Conservation (phyloP, 768 basidiomycete species). For the Lentinula detonsa region DNA sequence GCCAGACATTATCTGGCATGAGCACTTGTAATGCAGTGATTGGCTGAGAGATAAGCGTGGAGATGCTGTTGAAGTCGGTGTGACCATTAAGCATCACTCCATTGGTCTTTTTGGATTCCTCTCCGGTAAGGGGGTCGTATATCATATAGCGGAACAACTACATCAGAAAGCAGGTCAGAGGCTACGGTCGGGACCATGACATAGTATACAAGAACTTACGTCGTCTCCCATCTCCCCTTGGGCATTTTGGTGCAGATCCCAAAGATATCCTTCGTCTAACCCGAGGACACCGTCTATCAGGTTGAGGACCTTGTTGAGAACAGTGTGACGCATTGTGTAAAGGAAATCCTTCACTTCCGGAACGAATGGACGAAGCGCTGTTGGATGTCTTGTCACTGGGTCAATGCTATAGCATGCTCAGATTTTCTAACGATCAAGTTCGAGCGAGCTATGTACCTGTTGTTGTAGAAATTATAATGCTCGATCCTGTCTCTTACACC, state of each 20-base stretch:
- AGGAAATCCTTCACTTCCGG: slow-evolving; percentile 25
- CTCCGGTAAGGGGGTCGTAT: slow-evolving; percentile 24
- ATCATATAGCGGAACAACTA: slow-evolving; percentile 23
- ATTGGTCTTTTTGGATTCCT: slow-evolving; percentile 24
- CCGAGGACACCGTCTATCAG: slow-evolving; percentile 26
- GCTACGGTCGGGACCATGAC: not conserved
- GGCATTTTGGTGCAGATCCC: slow-evolving; percentile 21
- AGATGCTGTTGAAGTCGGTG: slow-evolving; percentile 27
- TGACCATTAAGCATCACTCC: slow-evolving; percentile 30
- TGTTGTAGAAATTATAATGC: slow-evolving; percentile 27
- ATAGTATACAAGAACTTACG: slow-evolving; percentile 10
- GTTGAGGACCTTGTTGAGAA: slow-evolving; percentile 21
- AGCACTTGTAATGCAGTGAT: slow-evolving; percentile 27
- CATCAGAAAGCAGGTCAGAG: not conserved
- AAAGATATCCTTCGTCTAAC: slow-evolving; percentile 24
- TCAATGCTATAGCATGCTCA: slow-evolving; percentile 17
- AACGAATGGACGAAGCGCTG: slow-evolving; percentile 22
- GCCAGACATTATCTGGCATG: slow-evolving; percentile 29
- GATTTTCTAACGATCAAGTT: not conserved
- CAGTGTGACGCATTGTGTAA: slow-evolving; percentile 22
- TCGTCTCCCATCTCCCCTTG: slow-evolving; percentile 23
- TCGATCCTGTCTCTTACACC: slow-evolving; percentile 27
- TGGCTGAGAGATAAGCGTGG: slow-evolving; percentile 25
- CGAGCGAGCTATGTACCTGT: slow-evolving; percentile 12
- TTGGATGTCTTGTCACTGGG: slow-evolving; percentile 22